Conservation (phyloP, 257 asterid species). For the Solanum lycopersicoides region DNA sequence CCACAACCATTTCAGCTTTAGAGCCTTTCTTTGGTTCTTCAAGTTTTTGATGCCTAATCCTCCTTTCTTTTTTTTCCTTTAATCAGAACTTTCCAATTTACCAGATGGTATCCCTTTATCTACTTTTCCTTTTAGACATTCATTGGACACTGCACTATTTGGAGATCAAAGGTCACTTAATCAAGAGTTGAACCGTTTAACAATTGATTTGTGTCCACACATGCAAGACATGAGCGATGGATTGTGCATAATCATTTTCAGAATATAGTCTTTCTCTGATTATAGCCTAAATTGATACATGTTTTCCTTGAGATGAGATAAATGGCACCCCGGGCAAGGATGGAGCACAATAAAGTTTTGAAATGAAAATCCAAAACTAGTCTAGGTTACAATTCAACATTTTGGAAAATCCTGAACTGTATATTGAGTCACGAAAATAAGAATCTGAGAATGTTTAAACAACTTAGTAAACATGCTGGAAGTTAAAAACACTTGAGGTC, state of each 20-base stretch:
- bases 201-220: neutral
- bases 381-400: neutral
- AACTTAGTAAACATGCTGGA: neutral
- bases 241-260: neutral
- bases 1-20: neutral
- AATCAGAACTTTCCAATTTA: neutral
- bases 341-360: neutral
- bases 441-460: neutral
- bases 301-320: neutral
- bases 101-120: neutral
- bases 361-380: neutral
- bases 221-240: neutral
- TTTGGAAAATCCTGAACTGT: neutral
- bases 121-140: neutral
- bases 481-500: neutral
- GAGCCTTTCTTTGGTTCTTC: neutral
- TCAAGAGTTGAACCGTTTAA: neutral
- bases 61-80: neutral
- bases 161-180: neutral
- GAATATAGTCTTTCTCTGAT: neutral
- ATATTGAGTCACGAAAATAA: neutral
- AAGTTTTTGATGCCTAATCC: neutral
- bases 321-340: neutral
- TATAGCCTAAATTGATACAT: neutral
- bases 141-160: neutral